A percentile compares a stretch with the other conserved stretches of the same genome.
These are phyloP conservation scores for Leccinum pellstonianum DNA, from an alignment of 768 basidiomycete species.

Conservation along the genomic window DNA sequence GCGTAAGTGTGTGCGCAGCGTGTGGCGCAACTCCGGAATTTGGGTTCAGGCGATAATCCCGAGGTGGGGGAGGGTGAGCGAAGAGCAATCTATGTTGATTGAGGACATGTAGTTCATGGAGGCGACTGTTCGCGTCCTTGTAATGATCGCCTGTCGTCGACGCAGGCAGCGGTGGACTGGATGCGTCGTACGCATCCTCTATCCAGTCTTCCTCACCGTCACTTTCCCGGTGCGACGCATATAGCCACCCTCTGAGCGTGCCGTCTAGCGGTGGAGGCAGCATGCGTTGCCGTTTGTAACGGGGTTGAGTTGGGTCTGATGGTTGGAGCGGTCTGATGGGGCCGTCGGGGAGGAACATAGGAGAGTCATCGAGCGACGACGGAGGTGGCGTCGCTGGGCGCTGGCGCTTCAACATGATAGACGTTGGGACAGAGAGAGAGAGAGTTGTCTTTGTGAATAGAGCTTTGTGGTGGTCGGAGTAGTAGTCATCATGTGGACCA, in stretches of 20 bases:
- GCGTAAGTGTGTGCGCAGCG: background rate
- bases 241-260: constrained; percentile 46
- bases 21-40: background rate
- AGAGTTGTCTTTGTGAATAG: background rate
- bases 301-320: constrained; percentile 23
- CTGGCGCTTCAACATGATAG: constrained; percentile 54
- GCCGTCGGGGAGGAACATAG: constrained; percentile 18
- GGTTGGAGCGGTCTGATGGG: constrained; percentile 13
- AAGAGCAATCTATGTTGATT: constrained; percentile 62
- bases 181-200: constrained; percentile 36
- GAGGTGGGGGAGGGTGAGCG: constrained; percentile 13
- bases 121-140: constrained; percentile 58
- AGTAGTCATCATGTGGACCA: background rate
- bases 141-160: constrained; percentile 40
- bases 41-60: constrained; percentile 9
- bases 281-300: constrained; percentile 54
- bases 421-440: constrained; percentile 2
- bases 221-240: constrained; percentile 19
- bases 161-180: constrained; percentile 16
- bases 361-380: constrained; percentile 30
- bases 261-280: constrained; percentile 54
- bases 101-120: constrained; percentile 69
- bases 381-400: constrained; percentile 45
- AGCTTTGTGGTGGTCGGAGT: background rate
- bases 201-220: constrained; percentile 35